Conservation (phyloP, 179 eudicot species). For the Sideroxylon spinosum region DNA sequence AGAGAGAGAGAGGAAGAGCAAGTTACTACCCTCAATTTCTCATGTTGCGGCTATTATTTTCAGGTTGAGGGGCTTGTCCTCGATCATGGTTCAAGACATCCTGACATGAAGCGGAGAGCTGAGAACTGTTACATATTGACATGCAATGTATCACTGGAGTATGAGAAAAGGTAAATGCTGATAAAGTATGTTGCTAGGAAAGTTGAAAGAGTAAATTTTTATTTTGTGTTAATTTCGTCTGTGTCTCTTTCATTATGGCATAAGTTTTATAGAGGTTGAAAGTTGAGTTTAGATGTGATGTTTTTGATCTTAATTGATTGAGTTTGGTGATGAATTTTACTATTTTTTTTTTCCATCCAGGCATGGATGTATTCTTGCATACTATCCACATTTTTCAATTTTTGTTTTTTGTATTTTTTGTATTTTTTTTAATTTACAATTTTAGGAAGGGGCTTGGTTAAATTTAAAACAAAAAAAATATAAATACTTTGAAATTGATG, state of each 20-base stretch:
- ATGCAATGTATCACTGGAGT: conserved; percentile 85
- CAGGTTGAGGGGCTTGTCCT: conserved; percentile 94
- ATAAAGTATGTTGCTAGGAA: conserved; percentile 11
- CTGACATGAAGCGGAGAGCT: conserved; percentile 94
- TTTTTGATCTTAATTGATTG: not conserved
- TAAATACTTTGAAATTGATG: conserved; percentile 3
- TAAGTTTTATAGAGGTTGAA: not conserved
- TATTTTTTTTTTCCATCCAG: not conserved
- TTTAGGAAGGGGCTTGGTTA: not conserved
- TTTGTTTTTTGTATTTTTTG: not conserved
- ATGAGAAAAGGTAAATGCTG: conserved; percentile 79
- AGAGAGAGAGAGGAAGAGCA: not conserved
- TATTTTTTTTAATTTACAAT: not conserved
- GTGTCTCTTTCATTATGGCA: not conserved
- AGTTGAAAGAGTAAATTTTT: not conserved
- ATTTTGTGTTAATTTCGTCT: not conserved
- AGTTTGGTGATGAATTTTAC: not conserved
- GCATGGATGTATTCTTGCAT: not conserved
- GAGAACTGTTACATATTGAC: conserved; percentile 89
- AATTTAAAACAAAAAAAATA: not conserved
- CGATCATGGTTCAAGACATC: conserved; percentile 99
- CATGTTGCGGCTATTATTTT: not conserved
- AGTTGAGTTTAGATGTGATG: not conserved
- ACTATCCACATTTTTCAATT: not conserved
- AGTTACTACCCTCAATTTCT: not conserved